Conservation (phyloP, 2,329 filamentous ascomycete genomes). For the Fusarium musae region DNA sequence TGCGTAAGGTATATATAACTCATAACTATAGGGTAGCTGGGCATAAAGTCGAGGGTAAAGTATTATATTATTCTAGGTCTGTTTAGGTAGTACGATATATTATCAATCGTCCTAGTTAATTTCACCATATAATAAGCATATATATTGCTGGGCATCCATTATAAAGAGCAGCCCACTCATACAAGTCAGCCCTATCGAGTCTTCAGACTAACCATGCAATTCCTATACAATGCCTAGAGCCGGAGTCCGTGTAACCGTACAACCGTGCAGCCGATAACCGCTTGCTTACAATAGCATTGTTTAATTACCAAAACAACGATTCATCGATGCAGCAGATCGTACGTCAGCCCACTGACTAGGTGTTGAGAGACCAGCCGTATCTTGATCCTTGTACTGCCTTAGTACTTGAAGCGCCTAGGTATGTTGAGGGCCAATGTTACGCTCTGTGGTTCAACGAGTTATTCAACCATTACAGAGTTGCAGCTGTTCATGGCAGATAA, state of each 20-base stretch:
- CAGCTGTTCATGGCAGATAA: background rate
- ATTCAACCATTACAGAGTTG: background rate
- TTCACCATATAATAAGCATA: no score
- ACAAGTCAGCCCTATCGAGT: background rate
- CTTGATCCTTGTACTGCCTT: background rate
- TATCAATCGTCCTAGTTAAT: background rate
- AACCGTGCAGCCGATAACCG: background rate
- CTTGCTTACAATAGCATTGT: constrained; percentile 25
- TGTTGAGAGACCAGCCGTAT: background rate
- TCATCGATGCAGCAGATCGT: background rate
- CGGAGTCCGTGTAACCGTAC: background rate
- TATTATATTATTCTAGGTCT: background rate
- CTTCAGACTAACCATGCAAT: background rate
- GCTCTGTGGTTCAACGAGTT: background rate
- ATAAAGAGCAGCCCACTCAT: background rate
- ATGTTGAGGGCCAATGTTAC: background rate
- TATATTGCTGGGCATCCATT: background rate
- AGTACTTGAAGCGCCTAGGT: background rate
- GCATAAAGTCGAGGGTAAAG: background rate
- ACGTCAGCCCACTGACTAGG: background rate
- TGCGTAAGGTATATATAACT: background rate
- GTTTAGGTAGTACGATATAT: background rate
- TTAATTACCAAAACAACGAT: constrained; percentile 18
- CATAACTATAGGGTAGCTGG: constrained; percentile 6
- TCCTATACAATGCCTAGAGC: background rate